These are phyloP conservation scores for Malus asiatica DNA, from an alignment of 306 rosid genomes.

Conservation along the genomic window DNA sequence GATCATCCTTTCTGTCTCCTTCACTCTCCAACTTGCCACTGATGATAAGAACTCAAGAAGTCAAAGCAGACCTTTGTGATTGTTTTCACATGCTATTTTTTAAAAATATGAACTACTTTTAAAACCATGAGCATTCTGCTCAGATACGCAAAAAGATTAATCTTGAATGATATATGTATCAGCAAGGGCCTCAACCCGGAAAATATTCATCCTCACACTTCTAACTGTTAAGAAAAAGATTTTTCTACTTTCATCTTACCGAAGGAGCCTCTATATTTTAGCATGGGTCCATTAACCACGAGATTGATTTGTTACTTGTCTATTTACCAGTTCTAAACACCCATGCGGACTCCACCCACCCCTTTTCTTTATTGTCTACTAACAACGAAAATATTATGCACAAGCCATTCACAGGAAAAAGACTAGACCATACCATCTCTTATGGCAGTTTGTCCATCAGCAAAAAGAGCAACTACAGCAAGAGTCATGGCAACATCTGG, in stretches of 20 bases:
- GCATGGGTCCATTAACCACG: background rate
- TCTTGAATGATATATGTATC: background rate
- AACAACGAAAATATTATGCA: background rate
- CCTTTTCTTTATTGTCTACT: conserved; percentile 1
- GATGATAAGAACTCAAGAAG: conserved; percentile 16
- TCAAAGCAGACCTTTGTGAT: background rate
- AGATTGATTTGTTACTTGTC: background rate
- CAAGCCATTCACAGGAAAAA: background rate
- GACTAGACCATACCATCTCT: conserved; percentile 72
- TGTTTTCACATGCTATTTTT: background rate
- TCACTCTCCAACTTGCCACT: conserved; percentile 99
- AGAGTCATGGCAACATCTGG: conserved; percentile 99
- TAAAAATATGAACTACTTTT: background rate
- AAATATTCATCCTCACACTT: background rate
- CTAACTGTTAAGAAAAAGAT: background rate
- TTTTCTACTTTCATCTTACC: background rate
- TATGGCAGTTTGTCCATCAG: conserved; percentile 75
- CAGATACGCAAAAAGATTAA: background rate
- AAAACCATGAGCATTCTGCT: background rate
- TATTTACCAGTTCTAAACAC: background rate
- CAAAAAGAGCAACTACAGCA: conserved; percentile 92
- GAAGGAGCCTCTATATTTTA: background rate
- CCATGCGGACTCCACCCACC: background rate
- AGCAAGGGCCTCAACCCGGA: background rate
- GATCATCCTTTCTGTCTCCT: conserved; percentile 98